Conservation (phyloP, 352 stramenopile genomes). For the Phytophthora pluvialis region DNA sequence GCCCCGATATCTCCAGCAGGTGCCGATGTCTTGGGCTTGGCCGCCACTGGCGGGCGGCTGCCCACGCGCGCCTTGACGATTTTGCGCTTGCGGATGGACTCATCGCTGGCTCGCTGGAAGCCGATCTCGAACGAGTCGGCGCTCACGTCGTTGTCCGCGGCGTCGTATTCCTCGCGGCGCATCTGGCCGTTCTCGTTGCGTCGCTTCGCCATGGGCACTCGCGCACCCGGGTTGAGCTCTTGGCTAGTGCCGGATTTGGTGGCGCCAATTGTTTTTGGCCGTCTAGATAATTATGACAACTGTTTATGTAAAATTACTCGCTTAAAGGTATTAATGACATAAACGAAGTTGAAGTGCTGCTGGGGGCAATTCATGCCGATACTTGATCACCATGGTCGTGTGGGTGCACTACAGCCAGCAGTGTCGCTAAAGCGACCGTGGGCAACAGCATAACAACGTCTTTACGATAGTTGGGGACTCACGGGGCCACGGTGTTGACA, state of each 20-base stretch:
- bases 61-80: slow-evolving; percentile 76
- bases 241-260: background rate
- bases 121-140: slow-evolving; percentile 61
- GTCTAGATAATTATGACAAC: background rate
- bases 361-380: too few relatives aligned
- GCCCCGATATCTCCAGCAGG: slow-evolving; percentile 10
- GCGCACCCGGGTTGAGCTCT: background rate
- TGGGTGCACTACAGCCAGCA: too few relatives aligned
- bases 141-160: slow-evolving; percentile 47
- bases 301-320: background rate
- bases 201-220: slow-evolving; percentile 79
- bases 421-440: too few relatives aligned
- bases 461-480: too few relatives aligned
- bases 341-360: background rate
- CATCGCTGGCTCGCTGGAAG: slow-evolving; percentile 76
- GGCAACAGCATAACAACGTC: too few relatives aligned
- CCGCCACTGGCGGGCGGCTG: slow-evolving; percentile 23
- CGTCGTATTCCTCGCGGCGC: slow-evolving; percentile 87
- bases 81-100: slow-evolving; percentile 72
- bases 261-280: background rate
- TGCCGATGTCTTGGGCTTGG: slow-evolving; percentile 21
- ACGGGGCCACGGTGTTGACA: too few relatives aligned
- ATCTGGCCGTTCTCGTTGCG: slow-evolving; percentile 87
- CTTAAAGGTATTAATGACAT: too few relatives aligned
- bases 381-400: too few relatives aligned